Percentiles rank a stretch among this genome's conserved stretches.
Conservation (phyloP, 208 protist species). For the Acanthamoeba lenticulata region DNA sequence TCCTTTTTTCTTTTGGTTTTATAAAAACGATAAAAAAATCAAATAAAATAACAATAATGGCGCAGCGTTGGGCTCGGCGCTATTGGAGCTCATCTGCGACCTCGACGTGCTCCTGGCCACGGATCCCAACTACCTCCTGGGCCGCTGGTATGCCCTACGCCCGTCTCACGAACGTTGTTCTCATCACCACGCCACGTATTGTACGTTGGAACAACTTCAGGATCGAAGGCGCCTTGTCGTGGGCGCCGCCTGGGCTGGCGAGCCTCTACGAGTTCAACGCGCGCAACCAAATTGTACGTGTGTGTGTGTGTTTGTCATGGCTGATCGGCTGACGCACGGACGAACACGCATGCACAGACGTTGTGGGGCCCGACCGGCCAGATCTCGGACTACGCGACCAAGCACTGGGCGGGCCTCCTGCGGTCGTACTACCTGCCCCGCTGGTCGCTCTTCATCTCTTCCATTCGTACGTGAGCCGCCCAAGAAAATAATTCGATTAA, state of each 20-base stretch:
- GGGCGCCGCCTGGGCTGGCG: not conserved
- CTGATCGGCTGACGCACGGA: no score
- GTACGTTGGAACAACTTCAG: not conserved
- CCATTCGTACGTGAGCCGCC: not conserved
- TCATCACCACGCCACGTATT: no score
- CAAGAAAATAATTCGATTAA: no score
- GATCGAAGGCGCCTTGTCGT: constrained; percentile 38
- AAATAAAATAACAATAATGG: not conserved
- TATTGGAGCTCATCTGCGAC: constrained; percentile 35
- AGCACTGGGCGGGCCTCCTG: constrained; percentile 79
- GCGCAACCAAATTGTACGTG: constrained; percentile 79
- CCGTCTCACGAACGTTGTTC: not conserved
- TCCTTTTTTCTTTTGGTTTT: no score
- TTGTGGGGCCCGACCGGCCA: constrained; percentile 81
- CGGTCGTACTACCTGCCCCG: constrained; percentile 67
- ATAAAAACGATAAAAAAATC: no score
- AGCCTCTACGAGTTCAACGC: constrained; percentile 79
- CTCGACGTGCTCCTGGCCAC: constrained; percentile 78
- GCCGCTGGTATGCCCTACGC: constrained; percentile 68
- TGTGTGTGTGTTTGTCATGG: no score
- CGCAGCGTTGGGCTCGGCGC: not conserved
- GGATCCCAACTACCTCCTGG: constrained; percentile 78
- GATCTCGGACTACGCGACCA: constrained; percentile 80
- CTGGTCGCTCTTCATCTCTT: constrained; percentile 56
- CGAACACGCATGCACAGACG: constrained; percentile 23